Evolutionary conservation across 495 filamentous ascomycete species (phyloP).

Genomic region (Massariosphaeria phaeospora): DNA sequence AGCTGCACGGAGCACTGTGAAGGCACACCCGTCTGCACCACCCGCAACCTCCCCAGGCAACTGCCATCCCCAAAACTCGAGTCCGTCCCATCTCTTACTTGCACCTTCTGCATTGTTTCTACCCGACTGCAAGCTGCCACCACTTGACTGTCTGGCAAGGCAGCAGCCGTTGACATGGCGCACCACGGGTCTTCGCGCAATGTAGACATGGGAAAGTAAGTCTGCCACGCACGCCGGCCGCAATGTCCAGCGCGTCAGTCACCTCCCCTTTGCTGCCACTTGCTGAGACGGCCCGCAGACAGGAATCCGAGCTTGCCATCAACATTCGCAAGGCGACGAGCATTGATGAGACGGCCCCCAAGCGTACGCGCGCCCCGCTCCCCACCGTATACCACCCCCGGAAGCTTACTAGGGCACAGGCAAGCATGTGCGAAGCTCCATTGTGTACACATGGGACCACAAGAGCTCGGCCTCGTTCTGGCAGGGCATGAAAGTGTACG

Average conservation of each 20-base stretch:
- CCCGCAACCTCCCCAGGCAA: background rate
- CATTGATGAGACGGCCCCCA: slow-evolving; percentile 90
- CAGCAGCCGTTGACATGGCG: slow-evolving; percentile 36
- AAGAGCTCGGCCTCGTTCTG: slow-evolving; percentile 95
- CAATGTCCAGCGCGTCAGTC: no score
- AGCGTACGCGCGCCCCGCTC: slow-evolving; percentile 53
- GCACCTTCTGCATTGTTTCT: slow-evolving; percentile 4
- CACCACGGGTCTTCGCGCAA: slow-evolving; percentile 48
- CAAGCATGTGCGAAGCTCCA: slow-evolving; percentile 96
- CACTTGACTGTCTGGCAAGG: slow-evolving; percentile 4
- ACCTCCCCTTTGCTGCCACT: no score
- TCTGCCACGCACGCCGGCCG: background rate
- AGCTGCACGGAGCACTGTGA: slow-evolving; percentile 6
- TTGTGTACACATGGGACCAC: slow-evolving; percentile 99
- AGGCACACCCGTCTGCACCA: slow-evolving; percentile 13
- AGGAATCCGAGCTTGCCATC: slow-evolving; percentile 87
- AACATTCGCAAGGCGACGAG: slow-evolving; percentile 97
- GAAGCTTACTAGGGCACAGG: slow-evolving; percentile 44
- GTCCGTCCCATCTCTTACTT: background rate
- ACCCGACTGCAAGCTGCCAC: slow-evolving; percentile 4
- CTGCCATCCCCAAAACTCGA: background rate
- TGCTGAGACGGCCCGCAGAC: slow-evolving; percentile 50
- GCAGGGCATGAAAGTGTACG: slow-evolving; percentile 97
- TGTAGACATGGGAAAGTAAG: slow-evolving; percentile 55
- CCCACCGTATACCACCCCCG: background rate